Evolutionary conservation across 139 green algal genomes (phyloP), one percentile per base, ranked within the genome.

Genomic region (Monoraphidium neglectum): DNA sequence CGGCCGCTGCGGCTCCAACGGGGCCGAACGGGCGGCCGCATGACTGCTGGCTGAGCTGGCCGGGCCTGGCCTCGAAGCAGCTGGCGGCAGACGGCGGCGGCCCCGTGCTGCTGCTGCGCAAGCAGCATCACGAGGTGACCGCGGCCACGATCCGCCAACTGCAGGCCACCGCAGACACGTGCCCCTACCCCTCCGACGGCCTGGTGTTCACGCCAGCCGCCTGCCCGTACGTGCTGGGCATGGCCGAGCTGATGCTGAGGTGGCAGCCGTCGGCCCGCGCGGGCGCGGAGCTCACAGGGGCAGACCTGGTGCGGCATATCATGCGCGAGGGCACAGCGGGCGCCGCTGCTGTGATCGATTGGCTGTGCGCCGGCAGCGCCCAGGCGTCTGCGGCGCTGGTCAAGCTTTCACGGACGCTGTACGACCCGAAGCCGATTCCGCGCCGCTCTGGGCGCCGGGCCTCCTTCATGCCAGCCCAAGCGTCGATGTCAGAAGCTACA

Each of bases 171-270:
- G 15, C 28, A 5, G 28, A 26, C 18, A 30, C 51, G 4, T 81
- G 53, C 71, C 66, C 65, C 12, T 86, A 78, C 65, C 70, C 70
- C 28, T 65, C 71, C n/a, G 71, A 83, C 33, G 81, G 81, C 36
- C 60, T 86, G 23, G 70, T 86, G 15, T 86, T 86, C 32, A 86
- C 76, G 30, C 76, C 81, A 3, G 38, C 32, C 28, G 59, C 26
- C 35, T 74, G 71, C 65, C 76, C 76, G 23, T 86, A 86, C 74
- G 57, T 51, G 24, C 56, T 82, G 35, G 81, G 81, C 59, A 86
- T 80, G 76, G n/a, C 56, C 8, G 70, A 86, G 66, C 71, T 86
- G 60, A 57, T 86, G 49, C 47, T 74, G 35, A 82, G 77, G 63
- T 79, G 75, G 70, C 80, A 86, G 65, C 64, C 75, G 4, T 26